Evolutionary conservation across 192 early-diverging fungal genomes (phyloP).

Genomic region (Linnemannia zychae): DNA sequence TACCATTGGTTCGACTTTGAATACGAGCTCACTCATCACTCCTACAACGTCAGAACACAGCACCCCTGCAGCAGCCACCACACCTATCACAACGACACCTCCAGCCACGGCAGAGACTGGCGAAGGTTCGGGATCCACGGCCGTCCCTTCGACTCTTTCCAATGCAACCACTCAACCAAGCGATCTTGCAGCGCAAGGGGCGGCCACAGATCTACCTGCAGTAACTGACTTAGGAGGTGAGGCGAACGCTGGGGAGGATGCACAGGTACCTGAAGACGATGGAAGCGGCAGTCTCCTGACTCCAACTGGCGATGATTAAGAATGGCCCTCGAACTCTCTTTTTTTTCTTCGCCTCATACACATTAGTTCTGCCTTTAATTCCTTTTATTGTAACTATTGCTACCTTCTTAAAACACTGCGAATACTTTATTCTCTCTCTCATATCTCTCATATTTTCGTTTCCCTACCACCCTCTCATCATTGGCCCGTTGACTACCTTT

Average conservation of each 20-base stretch:
- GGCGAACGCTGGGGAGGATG: not conserved
- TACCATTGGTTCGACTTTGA: not conserved
- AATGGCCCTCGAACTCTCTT: not conserved
- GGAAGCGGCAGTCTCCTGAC: slow-evolving; percentile 36
- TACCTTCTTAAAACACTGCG: no score
- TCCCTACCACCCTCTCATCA: no score
- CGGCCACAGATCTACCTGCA: not conserved
- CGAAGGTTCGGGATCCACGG: not conserved
- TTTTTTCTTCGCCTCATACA: not conserved
- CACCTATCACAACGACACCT: not conserved
- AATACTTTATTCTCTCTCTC: no score
- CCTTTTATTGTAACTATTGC: no score
- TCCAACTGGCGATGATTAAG: slow-evolving; percentile 29
- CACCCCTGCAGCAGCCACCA: not conserved
- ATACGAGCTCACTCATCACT: not conserved
- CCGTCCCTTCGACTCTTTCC: not conserved
- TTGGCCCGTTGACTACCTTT: no score
- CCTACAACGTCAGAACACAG: not conserved
- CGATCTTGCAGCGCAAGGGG: not conserved
- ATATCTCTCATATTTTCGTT: no score
- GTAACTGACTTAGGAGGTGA: not conserved
- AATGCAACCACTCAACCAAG: not conserved
- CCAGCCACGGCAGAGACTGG: not conserved
- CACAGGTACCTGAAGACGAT: slow-evolving; percentile 1
- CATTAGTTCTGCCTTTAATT: no score